Percentiles rank a stretch among this genome's conserved stretches.
phyloP scores from a whole-genome alignment of 2,329 filamentous ascomycete species.

The Lasiodiplodia theobromae region DNA sequence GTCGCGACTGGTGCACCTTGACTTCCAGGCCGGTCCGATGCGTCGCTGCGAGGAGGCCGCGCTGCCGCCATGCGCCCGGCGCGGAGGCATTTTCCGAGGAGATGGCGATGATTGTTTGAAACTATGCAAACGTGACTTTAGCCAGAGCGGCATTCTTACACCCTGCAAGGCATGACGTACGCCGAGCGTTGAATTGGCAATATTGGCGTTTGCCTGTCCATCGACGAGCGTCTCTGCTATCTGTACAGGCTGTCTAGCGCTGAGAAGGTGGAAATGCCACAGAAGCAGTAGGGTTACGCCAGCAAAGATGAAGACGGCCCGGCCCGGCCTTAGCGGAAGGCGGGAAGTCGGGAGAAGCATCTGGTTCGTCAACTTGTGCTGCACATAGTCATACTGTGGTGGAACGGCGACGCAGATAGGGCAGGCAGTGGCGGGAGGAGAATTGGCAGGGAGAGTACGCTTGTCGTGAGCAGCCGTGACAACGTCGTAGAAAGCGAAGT shows the following conservation, averaged over 20 bases:
- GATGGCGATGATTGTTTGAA: slow-evolving; percentile 28
- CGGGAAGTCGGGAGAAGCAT: slow-evolving; percentile 22
- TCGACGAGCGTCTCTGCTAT: slow-evolving; percentile 12
- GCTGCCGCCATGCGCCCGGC: slow-evolving; percentile 27
- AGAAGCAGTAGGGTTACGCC: slow-evolving; percentile 6
- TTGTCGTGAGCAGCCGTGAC: not conserved
- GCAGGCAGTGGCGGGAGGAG: not conserved
- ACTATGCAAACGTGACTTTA: slow-evolving; percentile 4
- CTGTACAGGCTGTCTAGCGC: slow-evolving; percentile 6
- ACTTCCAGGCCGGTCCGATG: slow-evolving; percentile 22
- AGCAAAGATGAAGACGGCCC: slow-evolving; percentile 21
- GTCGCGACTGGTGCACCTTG: slow-evolving; percentile 20
- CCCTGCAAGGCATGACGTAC: not conserved
- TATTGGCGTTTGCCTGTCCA: not conserved
- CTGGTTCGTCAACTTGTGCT: not conserved
- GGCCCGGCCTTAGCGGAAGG: slow-evolving; percentile 20
- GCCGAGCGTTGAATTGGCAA: slow-evolving; percentile 26
- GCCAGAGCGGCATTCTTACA: not conserved
- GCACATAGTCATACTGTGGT: slow-evolving; percentile 5
- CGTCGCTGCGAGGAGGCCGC: slow-evolving; percentile 22
- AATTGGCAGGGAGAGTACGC: not conserved
- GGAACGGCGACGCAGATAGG: not conserved
- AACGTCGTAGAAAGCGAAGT: not conserved
- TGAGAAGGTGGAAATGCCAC: slow-evolving; percentile 22
- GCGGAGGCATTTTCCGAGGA: slow-evolving; percentile 23